Evolutionary conservation across 352 stramenopile species (phyloP).

Genomic region (Globisporangium perplexum): DNA sequence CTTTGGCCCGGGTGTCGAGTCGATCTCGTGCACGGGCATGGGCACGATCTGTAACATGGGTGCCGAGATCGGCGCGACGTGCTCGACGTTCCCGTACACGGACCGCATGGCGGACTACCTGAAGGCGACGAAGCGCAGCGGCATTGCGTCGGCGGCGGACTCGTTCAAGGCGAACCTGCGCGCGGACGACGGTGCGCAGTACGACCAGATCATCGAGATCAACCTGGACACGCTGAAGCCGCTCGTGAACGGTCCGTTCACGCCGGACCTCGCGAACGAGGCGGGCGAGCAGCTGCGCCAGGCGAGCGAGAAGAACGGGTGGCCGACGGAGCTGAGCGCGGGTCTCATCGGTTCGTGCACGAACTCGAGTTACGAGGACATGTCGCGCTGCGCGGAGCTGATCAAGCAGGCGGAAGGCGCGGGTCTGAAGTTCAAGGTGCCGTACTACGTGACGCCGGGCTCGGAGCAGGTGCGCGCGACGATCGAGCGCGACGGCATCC

Average conservation of each 20-base stretch:
- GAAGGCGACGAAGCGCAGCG: slow-evolving; percentile 82
- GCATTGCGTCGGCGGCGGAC: slow-evolving; percentile 86
- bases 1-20: slow-evolving; percentile 90
- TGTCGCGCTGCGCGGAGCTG: slow-evolving; percentile 88
- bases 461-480: slow-evolving; percentile 92
- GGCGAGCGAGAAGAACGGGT: slow-evolving; percentile 84
- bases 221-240: slow-evolving; percentile 89
- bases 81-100: slow-evolving; percentile 93
- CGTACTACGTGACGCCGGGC: slow-evolving; percentile 90
- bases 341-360: slow-evolving; percentile 93
- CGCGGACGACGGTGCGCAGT: slow-evolving; percentile 88
- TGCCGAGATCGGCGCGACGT: slow-evolving; percentile 92
- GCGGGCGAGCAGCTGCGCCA: slow-evolving; percentile 63
- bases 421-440: slow-evolving; percentile 90
- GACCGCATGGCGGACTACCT: slow-evolving; percentile 92
- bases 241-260: slow-evolving; percentile 91
- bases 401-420: slow-evolving; percentile 77
- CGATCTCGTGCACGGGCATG: slow-evolving; percentile 93
- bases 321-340: slow-evolving; percentile 86
- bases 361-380: slow-evolving; percentile 94
- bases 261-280: slow-evolving; percentile 85
- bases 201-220: slow-evolving; percentile 93
- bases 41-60: slow-evolving; percentile 96
- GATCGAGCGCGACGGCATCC: slow-evolving; percentile 88
- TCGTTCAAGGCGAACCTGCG: slow-evolving; percentile 84